phyloP scores from a whole-genome alignment of 2,329 filamentous ascomycete species.

The Thielaviopsis populi region DNA sequence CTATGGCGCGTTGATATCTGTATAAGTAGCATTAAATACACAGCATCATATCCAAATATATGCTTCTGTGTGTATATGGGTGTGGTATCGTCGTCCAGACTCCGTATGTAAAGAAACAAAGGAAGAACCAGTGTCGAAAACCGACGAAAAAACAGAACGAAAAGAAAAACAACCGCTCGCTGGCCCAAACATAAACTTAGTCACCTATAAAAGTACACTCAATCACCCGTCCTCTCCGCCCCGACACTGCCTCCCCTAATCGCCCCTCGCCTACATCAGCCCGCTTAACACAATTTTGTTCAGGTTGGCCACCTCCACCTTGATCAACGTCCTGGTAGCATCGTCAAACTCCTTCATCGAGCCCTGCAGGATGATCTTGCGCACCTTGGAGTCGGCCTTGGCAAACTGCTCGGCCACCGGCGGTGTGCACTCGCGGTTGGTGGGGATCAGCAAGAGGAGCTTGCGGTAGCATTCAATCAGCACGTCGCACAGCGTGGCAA shows the following conservation, averaged over 20 bases:
- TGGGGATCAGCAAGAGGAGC: constrained; percentile 59
- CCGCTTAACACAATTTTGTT: constrained; percentile 82
- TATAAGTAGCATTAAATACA: too few species aligned
- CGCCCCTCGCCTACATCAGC: constrained; percentile 41
- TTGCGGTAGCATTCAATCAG: constrained; percentile 82
- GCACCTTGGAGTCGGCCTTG: constrained; percentile 72
- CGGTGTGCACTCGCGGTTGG: constrained; percentile 55
- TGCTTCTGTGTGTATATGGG: too few species aligned
- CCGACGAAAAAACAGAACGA: too few species aligned
- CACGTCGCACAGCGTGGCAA: constrained; percentile 88
- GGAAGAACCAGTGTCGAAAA: too few species aligned
- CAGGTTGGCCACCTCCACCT: constrained; percentile 68
- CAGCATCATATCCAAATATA: too few species aligned
- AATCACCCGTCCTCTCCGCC: background rate
- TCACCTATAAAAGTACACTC: too few species aligned
- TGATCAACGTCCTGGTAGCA: constrained; percentile 57
- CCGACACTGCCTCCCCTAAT: background rate
- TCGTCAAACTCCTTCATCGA: constrained; percentile 92
- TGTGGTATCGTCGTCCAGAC: too few species aligned
- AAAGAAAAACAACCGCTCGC: too few species aligned
- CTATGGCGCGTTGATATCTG: too few species aligned
- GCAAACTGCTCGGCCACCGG: constrained; percentile 69
- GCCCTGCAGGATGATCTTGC: constrained; percentile 77
- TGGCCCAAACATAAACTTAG: too few species aligned
- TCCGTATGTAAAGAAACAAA: too few species aligned